Conservation (phyloP, 139 green algal species). For the Tetradesmus obliquus region DNA sequence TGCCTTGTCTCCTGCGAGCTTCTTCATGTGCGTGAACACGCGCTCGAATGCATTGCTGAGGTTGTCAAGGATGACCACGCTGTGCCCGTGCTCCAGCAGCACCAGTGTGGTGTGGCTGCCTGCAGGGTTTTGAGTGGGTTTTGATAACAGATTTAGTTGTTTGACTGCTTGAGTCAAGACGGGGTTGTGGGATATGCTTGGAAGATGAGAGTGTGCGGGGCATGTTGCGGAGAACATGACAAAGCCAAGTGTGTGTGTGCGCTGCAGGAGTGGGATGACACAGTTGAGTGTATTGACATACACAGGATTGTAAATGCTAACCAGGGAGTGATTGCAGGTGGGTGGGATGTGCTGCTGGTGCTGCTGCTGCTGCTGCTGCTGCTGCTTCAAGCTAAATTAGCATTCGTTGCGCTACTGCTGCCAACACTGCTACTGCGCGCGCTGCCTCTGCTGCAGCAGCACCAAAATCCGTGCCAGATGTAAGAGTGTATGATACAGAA, state of each 20-base stretch:
- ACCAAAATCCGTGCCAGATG: neutral
- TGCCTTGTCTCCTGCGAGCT: slow-evolving; percentile 85
- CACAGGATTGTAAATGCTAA: too few species aligned
- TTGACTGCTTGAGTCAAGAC: neutral
- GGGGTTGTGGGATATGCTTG: slow-evolving; percentile 5
- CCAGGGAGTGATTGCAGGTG: too few species aligned
- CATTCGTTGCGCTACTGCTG: neutral
- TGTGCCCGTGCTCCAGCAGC: slow-evolving; percentile 87
- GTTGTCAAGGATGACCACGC: slow-evolving; percentile 93
- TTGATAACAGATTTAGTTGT: neutral
- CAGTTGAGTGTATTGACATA: too few species aligned
- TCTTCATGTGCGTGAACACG: slow-evolving; percentile 86
- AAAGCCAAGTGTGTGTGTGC: too few species aligned
- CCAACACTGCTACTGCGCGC: neutral
- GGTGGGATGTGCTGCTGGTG: too few species aligned
- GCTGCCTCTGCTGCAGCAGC: neutral
- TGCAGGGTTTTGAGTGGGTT: slow-evolving; percentile 37
- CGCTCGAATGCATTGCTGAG: slow-evolving; percentile 90
- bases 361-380: too few species aligned
- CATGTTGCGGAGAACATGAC: too few species aligned
- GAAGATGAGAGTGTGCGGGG: neutral
- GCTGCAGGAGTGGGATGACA: too few species aligned
- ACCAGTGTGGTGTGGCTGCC: slow-evolving; percentile 91
- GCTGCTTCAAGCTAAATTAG: too few species aligned
- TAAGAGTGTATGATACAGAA: neutral